A percentile compares a stretch with the other conserved stretches of the same genome.
These are phyloP conservation scores for Stagonosporopsis rhizophila DNA, from an alignment of 2,329 filamentous ascomycete species.

Conservation along the genomic window DNA sequence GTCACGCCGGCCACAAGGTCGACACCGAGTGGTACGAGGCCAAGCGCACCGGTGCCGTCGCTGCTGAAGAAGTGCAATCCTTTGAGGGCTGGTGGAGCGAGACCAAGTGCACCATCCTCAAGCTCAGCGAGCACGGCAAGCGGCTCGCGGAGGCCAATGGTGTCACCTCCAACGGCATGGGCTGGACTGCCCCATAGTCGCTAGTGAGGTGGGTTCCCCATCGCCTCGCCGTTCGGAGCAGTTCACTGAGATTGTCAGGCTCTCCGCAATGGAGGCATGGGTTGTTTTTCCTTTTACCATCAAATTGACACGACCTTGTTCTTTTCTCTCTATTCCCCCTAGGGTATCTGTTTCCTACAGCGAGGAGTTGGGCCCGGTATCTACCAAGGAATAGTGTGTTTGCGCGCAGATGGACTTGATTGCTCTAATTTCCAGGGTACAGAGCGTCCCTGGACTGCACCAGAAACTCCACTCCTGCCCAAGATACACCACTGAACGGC, in stretches of 20 bases:
- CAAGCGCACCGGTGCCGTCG: slow-evolving; percentile 31
- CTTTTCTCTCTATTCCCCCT: slow-evolving; percentile 13
- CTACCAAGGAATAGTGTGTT: slow-evolving; percentile 22
- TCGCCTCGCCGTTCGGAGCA: slow-evolving; percentile 13
- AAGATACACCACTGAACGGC: background rate
- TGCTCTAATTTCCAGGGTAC: slow-evolving; percentile 18
- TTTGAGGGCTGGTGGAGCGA: slow-evolving; percentile 52
- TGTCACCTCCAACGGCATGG: slow-evolving; percentile 40
- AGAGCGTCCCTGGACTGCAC: slow-evolving; percentile 17
- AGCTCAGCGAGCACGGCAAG: slow-evolving; percentile 43
- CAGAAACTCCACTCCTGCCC: slow-evolving; percentile 10
- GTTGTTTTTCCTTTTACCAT: slow-evolving; percentile 9
- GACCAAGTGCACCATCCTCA: slow-evolving; percentile 42
- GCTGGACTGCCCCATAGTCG: slow-evolving; percentile 46
- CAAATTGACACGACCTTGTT: slow-evolving; percentile 8
- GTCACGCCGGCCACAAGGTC: slow-evolving; percentile 48
- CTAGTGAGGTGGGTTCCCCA: slow-evolving; percentile 36
- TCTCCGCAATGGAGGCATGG: slow-evolving; percentile 7
- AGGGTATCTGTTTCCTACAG: slow-evolving; percentile 22
- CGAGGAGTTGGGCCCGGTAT: slow-evolving; percentile 35
- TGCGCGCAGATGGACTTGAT: slow-evolving; percentile 22
- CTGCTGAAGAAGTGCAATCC: slow-evolving; percentile 32
- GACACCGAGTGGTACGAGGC: slow-evolving; percentile 44
- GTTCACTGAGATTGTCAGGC: slow-evolving; percentile 15
- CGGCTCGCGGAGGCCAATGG: slow-evolving; percentile 34